Base-by-base conservation (phyloP, 148 eudicot species). In the Diospyros kaki region DNA sequence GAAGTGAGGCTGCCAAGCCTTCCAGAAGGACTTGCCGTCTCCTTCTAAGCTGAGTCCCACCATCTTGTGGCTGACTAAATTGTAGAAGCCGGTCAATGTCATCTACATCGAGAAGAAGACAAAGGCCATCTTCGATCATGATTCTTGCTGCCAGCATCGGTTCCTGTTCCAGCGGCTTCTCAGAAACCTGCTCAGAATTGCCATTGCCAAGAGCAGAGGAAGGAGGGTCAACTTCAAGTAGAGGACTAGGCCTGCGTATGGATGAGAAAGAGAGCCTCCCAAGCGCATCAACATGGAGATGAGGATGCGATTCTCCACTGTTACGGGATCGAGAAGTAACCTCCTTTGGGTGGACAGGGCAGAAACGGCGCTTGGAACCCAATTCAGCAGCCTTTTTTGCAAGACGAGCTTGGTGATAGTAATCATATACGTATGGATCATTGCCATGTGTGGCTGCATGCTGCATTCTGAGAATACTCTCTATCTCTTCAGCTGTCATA, bases 111-210 rank as follows among this genome's bases (percentile, higher is more conserved):
- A 95, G 89, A 62, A 95, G 89, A 74, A 95, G 91, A 70, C 84
- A 73, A 63, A 90, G 80, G 53, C 91, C 87, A 82, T 95, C 97
- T 83, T 95, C 99, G 41, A 93, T 85, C 50, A 90, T 82, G 41
- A 93, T 87, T 84, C 99, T 90, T 41, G 99, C 97, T 42, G 99
- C 96, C 77, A 95, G 84, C 97, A 96, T 83, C 2, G 99, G 99
- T 72, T 96, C 99, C 74, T 96, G 93, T 72, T 93, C 99, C 66
- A 96, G 83, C 28, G 93, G 88, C 79, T 84, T 95, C 68, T 83
- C 84, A 54, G 73, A 59, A n/a, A 70, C 77, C 74, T 86, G 86
- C 78, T 84, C 92, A 72, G 73, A 55, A 48, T 78, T 74, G 44
- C 84, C 89, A 69, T 75, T 50, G 44, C 83, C 79, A 60, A 86